A percentile compares a stretch with the other conserved stretches of the same genome.
Evolutionary conservation across 2,329 filamentous ascomycete species (phyloP).

Genomic region (Leptographium wingfieldii): DNA sequence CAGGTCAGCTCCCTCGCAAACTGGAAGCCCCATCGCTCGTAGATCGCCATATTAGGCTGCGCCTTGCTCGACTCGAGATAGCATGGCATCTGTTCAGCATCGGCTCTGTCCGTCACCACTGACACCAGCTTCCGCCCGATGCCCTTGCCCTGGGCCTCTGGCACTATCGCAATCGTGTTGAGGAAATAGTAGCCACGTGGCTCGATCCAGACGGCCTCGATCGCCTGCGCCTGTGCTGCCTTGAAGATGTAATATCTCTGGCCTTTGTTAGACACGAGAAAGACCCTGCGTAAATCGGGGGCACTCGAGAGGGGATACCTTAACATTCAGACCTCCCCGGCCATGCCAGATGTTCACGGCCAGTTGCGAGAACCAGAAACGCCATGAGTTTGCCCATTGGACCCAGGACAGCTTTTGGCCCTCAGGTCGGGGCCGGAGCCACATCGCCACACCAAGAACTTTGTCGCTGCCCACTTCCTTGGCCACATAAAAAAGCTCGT

Average conservation of each 20-base stretch:
- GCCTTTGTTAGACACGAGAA: neutral
- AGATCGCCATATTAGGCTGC: conserved; percentile 57
- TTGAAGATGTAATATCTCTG: conserved; percentile 65
- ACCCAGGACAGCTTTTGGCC: conserved; percentile 36
- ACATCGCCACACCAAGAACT: conserved; percentile 60
- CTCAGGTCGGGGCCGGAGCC: conserved; percentile 45
- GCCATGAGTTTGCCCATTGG: conserved; percentile 50
- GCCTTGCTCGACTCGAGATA: conserved; percentile 60
- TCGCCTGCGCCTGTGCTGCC: conserved; percentile 46
- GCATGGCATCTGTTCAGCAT: conserved; percentile 49
- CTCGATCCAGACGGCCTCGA: conserved; percentile 51
- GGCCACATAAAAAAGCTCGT: conserved; percentile 58
- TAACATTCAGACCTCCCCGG: conserved; percentile 53
- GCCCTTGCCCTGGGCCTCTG: conserved; percentile 51
- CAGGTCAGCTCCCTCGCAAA: conserved; percentile 54
- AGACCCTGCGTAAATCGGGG: too few relatives aligned
- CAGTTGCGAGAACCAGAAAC: conserved; percentile 53
- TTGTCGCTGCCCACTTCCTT: conserved; percentile 42
- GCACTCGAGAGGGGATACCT: conserved; percentile 21
- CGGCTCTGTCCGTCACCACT: conserved; percentile 48
- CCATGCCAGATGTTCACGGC: conserved; percentile 57
- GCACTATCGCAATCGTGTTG: conserved; percentile 59
- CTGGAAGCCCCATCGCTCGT: conserved; percentile 56
- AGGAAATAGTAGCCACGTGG: conserved; percentile 61
- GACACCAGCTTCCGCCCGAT: conserved; percentile 54